A percentile compares a stretch with the other conserved stretches of the same genome.
phyloP scores from a whole-genome alignment of 768 basidiomycete genomes.

The Royoungia palumana region DNA sequence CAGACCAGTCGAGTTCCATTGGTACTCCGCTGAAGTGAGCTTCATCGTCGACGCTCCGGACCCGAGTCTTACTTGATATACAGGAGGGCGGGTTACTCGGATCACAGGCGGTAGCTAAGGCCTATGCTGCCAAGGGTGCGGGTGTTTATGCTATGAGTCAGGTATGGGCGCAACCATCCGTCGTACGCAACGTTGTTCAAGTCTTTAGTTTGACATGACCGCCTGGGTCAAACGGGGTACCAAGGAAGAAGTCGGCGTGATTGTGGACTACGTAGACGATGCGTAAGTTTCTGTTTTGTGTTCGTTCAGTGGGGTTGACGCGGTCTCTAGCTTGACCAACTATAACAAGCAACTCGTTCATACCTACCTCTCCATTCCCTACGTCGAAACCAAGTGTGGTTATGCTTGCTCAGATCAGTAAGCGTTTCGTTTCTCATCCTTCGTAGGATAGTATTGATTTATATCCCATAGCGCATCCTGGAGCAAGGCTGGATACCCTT shows the following conservation, averaged over 20 bases:
- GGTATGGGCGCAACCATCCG: constrained; percentile 11
- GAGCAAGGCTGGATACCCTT: constrained; percentile 82
- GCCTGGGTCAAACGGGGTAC: constrained; percentile 89
- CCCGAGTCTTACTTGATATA: not conserved
- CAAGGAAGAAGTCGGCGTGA: constrained; percentile 75
- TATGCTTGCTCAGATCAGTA: constrained; percentile 96
- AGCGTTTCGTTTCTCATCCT: constrained; percentile 27
- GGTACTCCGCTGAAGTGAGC: constrained; percentile 44
- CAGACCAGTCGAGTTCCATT: constrained; percentile 47
- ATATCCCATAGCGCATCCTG: constrained; percentile 60
- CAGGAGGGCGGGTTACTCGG: constrained; percentile 82
- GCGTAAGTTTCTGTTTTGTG: constrained; percentile 38
- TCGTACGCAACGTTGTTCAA: constrained; percentile 16
- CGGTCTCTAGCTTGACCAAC: constrained; percentile 58
- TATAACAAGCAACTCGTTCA: constrained; percentile 77
- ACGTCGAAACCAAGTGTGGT: constrained; percentile 79
- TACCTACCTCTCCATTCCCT: constrained; percentile 80
- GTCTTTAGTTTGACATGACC: constrained; percentile 82
- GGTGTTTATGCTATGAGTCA: constrained; percentile 32
- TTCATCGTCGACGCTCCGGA: not conserved
- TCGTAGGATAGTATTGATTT: constrained; percentile 22
- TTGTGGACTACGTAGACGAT: constrained; percentile 77
- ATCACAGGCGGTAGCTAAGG: constrained; percentile 82
- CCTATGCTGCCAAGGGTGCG: constrained; percentile 47
- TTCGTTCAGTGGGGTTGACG: constrained; percentile 3